These are phyloP conservation scores for Globisporangium viniferum DNA, from an alignment of 352 stramenopile species.

Conservation along the genomic window DNA sequence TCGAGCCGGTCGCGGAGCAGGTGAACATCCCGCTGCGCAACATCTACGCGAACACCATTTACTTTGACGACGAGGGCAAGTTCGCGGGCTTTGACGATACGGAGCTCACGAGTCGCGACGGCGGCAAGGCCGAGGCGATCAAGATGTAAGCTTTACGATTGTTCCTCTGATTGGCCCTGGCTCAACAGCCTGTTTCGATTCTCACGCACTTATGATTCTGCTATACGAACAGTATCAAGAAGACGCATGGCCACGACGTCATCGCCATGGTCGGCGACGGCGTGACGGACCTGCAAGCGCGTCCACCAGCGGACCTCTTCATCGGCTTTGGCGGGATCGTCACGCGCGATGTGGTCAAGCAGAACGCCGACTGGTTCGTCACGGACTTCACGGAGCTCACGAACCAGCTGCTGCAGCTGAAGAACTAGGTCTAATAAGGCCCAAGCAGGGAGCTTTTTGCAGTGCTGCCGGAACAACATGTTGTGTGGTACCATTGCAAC, in stretches of 20 bases:
- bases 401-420: slow-evolving; percentile 33
- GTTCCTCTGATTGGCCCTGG: no score
- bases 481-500: not conserved
- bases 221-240: slow-evolving; percentile 82
- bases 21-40: slow-evolving; percentile 84
- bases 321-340: slow-evolving; percentile 97
- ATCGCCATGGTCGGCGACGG: slow-evolving; percentile 99
- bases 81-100: slow-evolving; percentile 94
- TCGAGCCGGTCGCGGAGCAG: slow-evolving; percentile 92
- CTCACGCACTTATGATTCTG: not conserved
- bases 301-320: slow-evolving; percentile 95
- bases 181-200: no score
- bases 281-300: slow-evolving; percentile 97
- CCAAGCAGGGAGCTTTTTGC: not conserved
- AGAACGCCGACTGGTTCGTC: slow-evolving; percentile 97
- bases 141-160: slow-evolving; percentile 40
- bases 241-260: slow-evolving; percentile 88
- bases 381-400: slow-evolving; percentile 93
- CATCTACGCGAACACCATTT: slow-evolving; percentile 98
- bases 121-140: slow-evolving; percentile 78
- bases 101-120: slow-evolving; percentile 91
- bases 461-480: not conserved
- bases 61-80: slow-evolving; percentile 87
- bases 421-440: slow-evolving; percentile 3
- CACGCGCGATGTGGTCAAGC: slow-evolving; percentile 90